Conservation (phyloP, 2,329 filamentous ascomycete species). For the Apiospora arundinis region DNA sequence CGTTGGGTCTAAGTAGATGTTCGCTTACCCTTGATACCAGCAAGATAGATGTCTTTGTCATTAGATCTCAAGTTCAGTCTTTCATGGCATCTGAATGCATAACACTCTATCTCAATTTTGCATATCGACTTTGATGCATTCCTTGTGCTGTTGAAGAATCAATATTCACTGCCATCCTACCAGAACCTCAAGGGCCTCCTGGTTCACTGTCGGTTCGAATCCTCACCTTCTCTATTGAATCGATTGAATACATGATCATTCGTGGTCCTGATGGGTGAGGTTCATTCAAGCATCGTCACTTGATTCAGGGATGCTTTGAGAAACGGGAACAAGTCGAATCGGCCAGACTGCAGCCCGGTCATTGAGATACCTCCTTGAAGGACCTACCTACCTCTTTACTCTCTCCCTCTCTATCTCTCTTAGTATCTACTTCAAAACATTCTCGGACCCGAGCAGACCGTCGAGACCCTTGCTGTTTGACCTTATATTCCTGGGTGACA, state of each 20-base stretch:
- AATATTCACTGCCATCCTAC: neutral
- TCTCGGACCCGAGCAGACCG: too few species aligned
- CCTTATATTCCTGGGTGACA: too few species aligned
- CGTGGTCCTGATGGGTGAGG: too few species aligned
- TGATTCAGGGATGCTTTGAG: too few species aligned
- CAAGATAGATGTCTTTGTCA: slow-evolving; percentile 27
- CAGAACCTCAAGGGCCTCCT: neutral
- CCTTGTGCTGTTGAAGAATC: too few species aligned
- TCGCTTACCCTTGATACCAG: neutral
- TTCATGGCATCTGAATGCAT: neutral
- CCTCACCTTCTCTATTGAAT: neutral
- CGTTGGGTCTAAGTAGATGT: slow-evolving; percentile 24
- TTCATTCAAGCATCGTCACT: neutral
- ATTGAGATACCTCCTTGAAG: too few species aligned
- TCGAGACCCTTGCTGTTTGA: too few species aligned
- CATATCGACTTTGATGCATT: neutral
- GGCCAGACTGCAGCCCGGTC: too few species aligned
- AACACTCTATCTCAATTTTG: neutral
- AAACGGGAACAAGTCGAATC: too few species aligned
- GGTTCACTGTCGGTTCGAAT: too few species aligned
- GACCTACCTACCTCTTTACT: neutral
- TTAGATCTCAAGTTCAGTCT: slow-evolving; percentile 18
- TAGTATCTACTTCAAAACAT: too few species aligned
- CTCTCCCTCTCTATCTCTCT: neutral
- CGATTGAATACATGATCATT: neutral